Evolutionary conservation across 192 early-diverging fungal genomes (phyloP).

Genomic region (Polychytrium aggregatum): DNA sequence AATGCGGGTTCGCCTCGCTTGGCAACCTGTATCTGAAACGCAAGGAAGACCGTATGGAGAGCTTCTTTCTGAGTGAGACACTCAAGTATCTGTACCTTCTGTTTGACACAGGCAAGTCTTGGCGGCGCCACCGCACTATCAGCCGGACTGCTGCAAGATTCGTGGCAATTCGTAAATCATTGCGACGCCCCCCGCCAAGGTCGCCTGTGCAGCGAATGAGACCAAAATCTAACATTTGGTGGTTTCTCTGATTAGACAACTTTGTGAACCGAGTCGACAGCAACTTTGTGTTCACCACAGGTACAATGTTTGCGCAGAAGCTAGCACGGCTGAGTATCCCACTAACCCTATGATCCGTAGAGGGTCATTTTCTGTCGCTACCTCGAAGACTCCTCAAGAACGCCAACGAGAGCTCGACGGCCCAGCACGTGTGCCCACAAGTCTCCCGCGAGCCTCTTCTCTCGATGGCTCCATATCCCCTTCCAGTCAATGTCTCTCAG

Average conservation of each 20-base stretch:
- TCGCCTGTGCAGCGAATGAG: constrained; percentile 2
- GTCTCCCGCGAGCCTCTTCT: too few species aligned
- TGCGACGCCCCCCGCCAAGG: too few species aligned
- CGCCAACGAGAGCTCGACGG: too few species aligned
- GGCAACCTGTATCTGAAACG: constrained; percentile 47
- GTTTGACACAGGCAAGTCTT: constrained; percentile 62
- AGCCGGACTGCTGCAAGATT: too few species aligned
- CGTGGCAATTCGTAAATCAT: too few species aligned
- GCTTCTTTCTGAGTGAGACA: constrained; percentile 87
- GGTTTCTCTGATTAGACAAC: constrained; percentile 39
- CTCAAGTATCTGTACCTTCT: constrained; percentile 96
- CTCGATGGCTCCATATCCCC: too few species aligned
- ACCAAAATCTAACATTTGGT: neutral
- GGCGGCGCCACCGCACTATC: neutral
- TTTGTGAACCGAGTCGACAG: constrained; percentile 55
- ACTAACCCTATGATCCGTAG: constrained; percentile 8
- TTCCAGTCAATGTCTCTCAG: too few species aligned
- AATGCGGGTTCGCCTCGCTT: constrained; percentile 74
- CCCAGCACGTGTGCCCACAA: too few species aligned
- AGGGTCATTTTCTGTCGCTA: constrained; percentile 47
- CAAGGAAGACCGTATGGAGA: constrained; percentile 85
- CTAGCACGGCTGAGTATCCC: too few species aligned
- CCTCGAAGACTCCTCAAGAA: too few species aligned
- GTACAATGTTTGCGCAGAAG: constrained; percentile 5
- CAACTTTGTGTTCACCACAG: constrained; percentile 86